Evolutionary conservation across 192 early-diverging fungal species (phyloP), one percentile per base, ranked within the genome.

Genomic region (Allomyces arbusculus): DNA sequence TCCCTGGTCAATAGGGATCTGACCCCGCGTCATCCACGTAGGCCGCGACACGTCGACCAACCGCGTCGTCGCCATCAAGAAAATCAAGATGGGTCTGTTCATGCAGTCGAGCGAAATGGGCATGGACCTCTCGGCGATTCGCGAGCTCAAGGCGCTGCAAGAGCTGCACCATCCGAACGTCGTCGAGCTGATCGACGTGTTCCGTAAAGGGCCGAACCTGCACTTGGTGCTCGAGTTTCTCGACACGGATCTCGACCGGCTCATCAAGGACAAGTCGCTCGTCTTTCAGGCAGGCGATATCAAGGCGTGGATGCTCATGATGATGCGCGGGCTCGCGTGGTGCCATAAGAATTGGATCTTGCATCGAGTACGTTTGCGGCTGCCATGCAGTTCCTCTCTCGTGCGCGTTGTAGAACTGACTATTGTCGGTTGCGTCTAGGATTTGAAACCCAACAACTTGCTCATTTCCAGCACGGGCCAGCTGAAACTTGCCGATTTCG

Each of bases 271-370:
- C 66, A 89, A 86, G 68, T 81, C 76, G 65, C 75, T 95, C 45
- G 79, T 92, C 19, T 97, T 99, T 70, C 89, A 84, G 76, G 83
- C 89, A 0, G 85, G 82, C 0, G 92, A 99, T 71, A 89, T 97
- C 63, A 99, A 99, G 69, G 88, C 88, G 66, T 99, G 96, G 96
- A 87, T 99, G 82, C 64, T 95, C 68, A 97, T 97, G 96, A 89
- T 89, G 61, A 70, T 99, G 44, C 79, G 91, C 8, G 96, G 96
- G 20, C 79, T 95, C 24, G 82, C 91, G 65, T 91, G 94, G 68
- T 91, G 89, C 73, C 96, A 99, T 73, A 71, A 81, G 3, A 88
- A 86, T 66, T 95, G 87, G 82, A 80, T 97, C 26, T 73, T 97
- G 50, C 96, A 99, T 65, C 77, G 95, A 63, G 86, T 87, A 78